Evolutionary conservation across 345 rosid species (phyloP), one percentile per base, ranked within the genome.

Genomic region (Arabis alpina): DNA sequence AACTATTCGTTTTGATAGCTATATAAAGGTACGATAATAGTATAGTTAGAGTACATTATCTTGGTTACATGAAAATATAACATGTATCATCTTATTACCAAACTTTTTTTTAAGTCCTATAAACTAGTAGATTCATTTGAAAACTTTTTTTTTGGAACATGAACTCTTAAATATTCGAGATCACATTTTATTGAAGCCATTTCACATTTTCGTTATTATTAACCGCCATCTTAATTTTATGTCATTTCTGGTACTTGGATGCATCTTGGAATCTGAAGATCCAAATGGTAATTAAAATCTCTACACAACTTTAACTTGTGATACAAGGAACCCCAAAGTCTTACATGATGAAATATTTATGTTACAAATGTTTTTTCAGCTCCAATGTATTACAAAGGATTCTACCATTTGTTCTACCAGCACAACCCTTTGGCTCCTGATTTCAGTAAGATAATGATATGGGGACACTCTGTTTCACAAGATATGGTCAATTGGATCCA

Each of bases 381-480:
- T 30, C 96, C 92, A n/a, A 79, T 88, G 91, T 84, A 78, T 53
- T 86, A 86, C 75, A 83, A 81, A 42, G 95, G 96, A 40, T 64
- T 87, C 48, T 89, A 76, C 73, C 76, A 76, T 76, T 0, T 76
- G 52, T 76, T 76, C 72, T 76, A 76, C 62, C 80, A 79, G 80
- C 82, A 85, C 75, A 92, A 83, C 53, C 87, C 91, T 15, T 7
- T 76, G 15, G 83, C 85, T 40, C 82, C 96, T 1, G 39, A 71
- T n/a, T 88, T 88, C 64, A 81, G 72, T 30, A 55, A 64, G 1
- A 58, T 9, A 3, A 86, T 86, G 52, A 55, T 82, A 34, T 88
- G 88, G 93, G 96, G 85, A 16, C 96, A 90, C 79, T 82, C 93
- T 49, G 87, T 82, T 55, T 83, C 91, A 5, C 71, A 75, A 70